Base-by-base conservation (phyloP, 352 stramenopile species). In the Phytophthora sojae region DNA sequence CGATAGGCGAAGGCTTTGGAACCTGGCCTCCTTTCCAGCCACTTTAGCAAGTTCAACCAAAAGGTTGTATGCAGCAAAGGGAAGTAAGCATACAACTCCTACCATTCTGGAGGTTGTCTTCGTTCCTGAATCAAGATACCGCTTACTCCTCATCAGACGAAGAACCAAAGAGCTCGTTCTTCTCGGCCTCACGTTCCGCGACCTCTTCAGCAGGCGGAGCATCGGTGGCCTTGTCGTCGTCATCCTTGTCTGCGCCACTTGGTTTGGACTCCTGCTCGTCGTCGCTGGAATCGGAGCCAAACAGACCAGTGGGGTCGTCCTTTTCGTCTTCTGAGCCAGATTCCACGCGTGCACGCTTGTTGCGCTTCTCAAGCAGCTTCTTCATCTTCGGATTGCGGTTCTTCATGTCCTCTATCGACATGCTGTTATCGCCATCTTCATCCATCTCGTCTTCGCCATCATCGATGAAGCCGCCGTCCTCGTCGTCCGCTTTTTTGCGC, bases 381-480 rank as follows among this genome's bases (percentile, higher is more conserved):
- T 94, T 95, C 79, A 95, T 92, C 58, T 88, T 96, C 19, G 77
- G 64, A 54, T 95, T 95, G 57, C 89, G 89, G 77, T 96, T 94
- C 80, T 96, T 95, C 89, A 96, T 96, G 73, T 96, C 89, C 68
- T 94, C 89, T 47, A 96, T 95, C 26, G 87, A 95, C 79, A 96
- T 92, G 54, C 77, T 79, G 29, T 65, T 76, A 51, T 83, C 84
- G 6, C 77, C 87, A 23, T 95, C 85, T 4, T 91, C 85, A 45
- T 93, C 86, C 52, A 88, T 44, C 11, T 81, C 81, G 21, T 77
- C 79, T 9, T 82, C 85, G 52, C 82, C 75, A 50, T 91, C 75
- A 61, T 91, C 73, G 65, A 91, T 91, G 61, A 90, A 91, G 26
- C 79, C 80, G 29, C 89, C 80, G 9, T 92, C 86, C n/a, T 90